A percentile compares a stretch with the other conserved stretches of the same genome.
These are phyloP conservation scores for Venturia asperata DNA, from an alignment of 2,329 filamentous ascomycete species.

Conservation along the genomic window DNA sequence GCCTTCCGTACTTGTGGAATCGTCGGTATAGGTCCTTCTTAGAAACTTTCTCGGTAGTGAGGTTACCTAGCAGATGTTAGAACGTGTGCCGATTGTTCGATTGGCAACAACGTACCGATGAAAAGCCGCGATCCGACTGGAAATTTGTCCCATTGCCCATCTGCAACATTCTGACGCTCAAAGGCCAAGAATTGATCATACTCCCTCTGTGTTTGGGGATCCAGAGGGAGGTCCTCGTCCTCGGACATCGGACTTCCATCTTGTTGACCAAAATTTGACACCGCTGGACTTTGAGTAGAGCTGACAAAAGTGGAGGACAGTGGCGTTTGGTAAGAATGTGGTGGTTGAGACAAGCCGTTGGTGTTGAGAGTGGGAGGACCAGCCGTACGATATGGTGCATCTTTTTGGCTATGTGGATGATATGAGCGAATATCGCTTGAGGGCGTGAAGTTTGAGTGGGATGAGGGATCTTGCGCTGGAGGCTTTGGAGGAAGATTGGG, in stretches of 20 bases:
- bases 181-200: slow-evolving; percentile 68
- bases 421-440: slow-evolving; percentile 44
- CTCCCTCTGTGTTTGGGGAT: slow-evolving; percentile 53
- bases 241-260: slow-evolving; percentile 24
- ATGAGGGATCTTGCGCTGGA: slow-evolving; percentile 43
- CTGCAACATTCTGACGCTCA: slow-evolving; percentile 67
- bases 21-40: slow-evolving; percentile 91
- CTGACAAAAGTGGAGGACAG: slow-evolving; percentile 14
- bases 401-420: slow-evolving; percentile 41
- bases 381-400: slow-evolving; percentile 29
- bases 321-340: slow-evolving; percentile 21
- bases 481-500: slow-evolving; percentile 41
- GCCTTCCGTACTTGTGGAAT: slow-evolving; percentile 74
- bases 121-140: slow-evolving; percentile 71
- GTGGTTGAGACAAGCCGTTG: slow-evolving; percentile 14
- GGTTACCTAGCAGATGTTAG: slow-evolving; percentile 56
- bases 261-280: slow-evolving; percentile 24
- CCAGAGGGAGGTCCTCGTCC: slow-evolving; percentile 46
- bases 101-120: slow-evolving; percentile 54
- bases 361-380: slow-evolving; percentile 7
- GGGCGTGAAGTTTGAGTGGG: slow-evolving; percentile 42
- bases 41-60: slow-evolving; percentile 86
- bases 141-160: slow-evolving; percentile 76
- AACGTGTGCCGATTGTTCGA: background rate
- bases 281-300: slow-evolving; percentile 28